Percentiles rank a stretch among this genome's conserved stretches.
These are phyloP conservation scores for Hypomontagnella monticulosa DNA, from an alignment of 495 filamentous ascomycete genomes.

Conservation along the genomic window DNA sequence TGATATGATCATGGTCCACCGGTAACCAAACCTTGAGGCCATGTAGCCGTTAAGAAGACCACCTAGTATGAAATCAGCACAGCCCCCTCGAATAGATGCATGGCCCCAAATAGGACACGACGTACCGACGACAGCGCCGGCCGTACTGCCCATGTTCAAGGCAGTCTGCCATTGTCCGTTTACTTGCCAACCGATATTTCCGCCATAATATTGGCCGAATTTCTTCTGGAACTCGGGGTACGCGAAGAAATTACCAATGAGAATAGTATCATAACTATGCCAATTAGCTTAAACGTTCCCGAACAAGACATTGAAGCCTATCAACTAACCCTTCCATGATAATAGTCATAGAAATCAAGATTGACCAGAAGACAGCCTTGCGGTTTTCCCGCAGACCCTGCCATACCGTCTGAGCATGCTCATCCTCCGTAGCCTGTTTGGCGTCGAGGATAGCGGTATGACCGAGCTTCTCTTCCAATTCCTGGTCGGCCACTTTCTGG, in stretches of 20 bases:
- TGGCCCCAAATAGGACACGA: background rate
- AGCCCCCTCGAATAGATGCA: background rate
- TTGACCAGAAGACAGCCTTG: slow-evolving; percentile 57
- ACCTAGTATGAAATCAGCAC: slow-evolving; percentile 30
- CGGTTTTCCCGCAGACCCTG: slow-evolving; percentile 52
- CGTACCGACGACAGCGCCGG: slow-evolving; percentile 46
- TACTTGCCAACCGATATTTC: slow-evolving; percentile 38
- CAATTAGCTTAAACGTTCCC: background rate
- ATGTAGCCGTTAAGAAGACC: slow-evolving; percentile 58
- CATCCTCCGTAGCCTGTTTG: slow-evolving; percentile 44
- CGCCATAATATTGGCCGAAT: slow-evolving; percentile 44
- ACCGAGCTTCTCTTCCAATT: slow-evolving; percentile 44
- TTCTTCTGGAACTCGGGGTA: slow-evolving; percentile 47
- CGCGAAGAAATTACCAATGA: slow-evolving; percentile 47
- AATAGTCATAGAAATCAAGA: slow-evolving; percentile 60
- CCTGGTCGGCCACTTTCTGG: slow-evolving; percentile 41
- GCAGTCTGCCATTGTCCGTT: slow-evolving; percentile 45
- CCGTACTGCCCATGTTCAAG: slow-evolving; percentile 43
- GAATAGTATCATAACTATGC: slow-evolving; percentile 54
- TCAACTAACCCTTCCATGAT: slow-evolving; percentile 61
- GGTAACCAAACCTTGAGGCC: slow-evolving; percentile 59
- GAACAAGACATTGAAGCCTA: background rate
- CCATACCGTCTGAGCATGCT: slow-evolving; percentile 50
- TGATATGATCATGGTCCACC: slow-evolving; percentile 53
- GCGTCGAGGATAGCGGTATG: slow-evolving; percentile 41